These are phyloP conservation scores for Anisodus tanguticus DNA, from an alignment of 257 asterid species.

Conservation along the genomic window DNA sequence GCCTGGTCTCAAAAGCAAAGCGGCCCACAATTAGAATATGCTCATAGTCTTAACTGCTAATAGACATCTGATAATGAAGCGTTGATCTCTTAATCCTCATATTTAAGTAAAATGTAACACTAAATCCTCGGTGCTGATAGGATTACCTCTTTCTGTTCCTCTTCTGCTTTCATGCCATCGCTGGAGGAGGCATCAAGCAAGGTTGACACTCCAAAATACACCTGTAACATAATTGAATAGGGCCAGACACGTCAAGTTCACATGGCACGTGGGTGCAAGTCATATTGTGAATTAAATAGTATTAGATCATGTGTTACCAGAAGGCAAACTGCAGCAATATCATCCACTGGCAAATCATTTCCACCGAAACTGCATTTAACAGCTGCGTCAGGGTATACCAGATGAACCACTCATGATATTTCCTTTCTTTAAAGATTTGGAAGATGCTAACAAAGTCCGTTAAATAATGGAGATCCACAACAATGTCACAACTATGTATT, in stretches of 20 bases:
- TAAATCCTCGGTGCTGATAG: background rate
- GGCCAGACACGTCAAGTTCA: background rate
- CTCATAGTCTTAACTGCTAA: background rate
- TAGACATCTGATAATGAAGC: background rate
- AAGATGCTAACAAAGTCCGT: background rate
- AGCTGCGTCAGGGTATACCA: constrained; percentile 25
- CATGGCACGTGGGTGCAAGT: background rate
- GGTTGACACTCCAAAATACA: constrained; percentile 92
- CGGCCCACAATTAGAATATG: constrained; percentile 31
- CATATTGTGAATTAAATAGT: background rate
- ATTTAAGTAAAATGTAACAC: background rate
- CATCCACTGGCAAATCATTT: constrained; percentile 89
- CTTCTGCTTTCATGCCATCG: constrained; percentile 79
- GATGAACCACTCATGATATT: background rate
- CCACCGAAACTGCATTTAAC: constrained; percentile 64
- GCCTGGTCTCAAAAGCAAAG: constrained; percentile 55
- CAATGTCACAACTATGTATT: background rate
- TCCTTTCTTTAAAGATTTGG: background rate
- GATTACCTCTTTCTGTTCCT: constrained; percentile 92
- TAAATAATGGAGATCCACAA: background rate
- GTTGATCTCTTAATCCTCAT: background rate
- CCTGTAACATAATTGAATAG: constrained; percentile 44
- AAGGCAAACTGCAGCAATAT: constrained; percentile 92
- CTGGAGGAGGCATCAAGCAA: constrained; percentile 85
- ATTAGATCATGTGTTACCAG: constrained; percentile 52